Percentiles rank a stretch among this genome's conserved stretches.
These are phyloP conservation scores for Talaromyces adpressus DNA, from an alignment of 495 filamentous ascomycete genomes.

Conservation along the genomic window DNA sequence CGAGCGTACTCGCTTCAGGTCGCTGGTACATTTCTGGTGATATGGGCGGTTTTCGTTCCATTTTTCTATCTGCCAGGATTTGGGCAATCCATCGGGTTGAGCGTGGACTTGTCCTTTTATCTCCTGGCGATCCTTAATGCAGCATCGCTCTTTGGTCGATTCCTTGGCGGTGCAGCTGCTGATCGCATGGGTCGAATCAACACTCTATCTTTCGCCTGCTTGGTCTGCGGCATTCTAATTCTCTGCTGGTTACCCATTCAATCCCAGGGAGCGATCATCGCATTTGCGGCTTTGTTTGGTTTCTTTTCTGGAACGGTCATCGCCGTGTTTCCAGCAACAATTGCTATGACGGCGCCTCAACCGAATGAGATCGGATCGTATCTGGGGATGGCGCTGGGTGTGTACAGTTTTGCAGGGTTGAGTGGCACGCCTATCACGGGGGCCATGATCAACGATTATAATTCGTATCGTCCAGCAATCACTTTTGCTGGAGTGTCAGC, in stretches of 20 bases:
- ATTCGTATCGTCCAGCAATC: conserved; percentile 13
- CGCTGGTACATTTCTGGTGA: conserved; percentile 13
- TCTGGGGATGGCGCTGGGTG: conserved; percentile 21
- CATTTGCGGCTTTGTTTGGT: conserved; percentile 49
- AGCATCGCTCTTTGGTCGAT: conserved; percentile 18
- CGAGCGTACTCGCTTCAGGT: conserved; percentile 12
- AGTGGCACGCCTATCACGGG: conserved; percentile 24
- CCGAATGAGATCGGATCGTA: conserved; percentile 46
- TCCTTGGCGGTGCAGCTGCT: conserved; percentile 16
- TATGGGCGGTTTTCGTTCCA: conserved; percentile 13
- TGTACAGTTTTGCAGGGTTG: conserved; percentile 15
- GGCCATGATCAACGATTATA: conserved; percentile 15
- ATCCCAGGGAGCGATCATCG: conserved; percentile 37
- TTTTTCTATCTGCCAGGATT: conserved; percentile 19
- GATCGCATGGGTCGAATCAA: conserved; percentile 21
- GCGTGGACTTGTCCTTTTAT: conserved; percentile 13
- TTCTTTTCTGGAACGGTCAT: conserved; percentile 51
- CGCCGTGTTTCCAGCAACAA: conserved; percentile 25
- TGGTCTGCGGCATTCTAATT: conserved; percentile 13
- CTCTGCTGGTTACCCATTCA: conserved; percentile 41
- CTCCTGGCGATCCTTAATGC: conserved; percentile 21
- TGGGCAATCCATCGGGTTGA: conserved; percentile 9
- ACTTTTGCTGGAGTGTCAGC: conserved; percentile 15
- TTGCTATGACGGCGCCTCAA: conserved; percentile 15
- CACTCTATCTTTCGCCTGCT: conserved; percentile 10